These are phyloP conservation scores for Fusarium nodosum DNA, from an alignment of 2,329 filamentous ascomycete species.

Conservation along the genomic window DNA sequence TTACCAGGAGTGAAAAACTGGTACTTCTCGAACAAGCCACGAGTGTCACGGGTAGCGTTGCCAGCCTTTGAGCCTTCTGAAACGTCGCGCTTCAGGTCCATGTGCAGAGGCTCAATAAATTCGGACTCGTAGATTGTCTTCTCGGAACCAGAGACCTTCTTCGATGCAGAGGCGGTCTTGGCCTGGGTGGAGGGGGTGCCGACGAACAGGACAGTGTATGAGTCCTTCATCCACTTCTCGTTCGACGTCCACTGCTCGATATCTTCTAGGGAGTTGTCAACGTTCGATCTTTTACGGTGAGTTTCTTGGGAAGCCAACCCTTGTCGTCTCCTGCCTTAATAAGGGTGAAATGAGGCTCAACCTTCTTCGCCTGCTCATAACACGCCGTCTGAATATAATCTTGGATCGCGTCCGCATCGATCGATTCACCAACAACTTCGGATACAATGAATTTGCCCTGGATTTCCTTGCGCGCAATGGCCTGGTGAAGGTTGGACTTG, in stretches of 20 bases:
- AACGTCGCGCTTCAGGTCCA: conserved; percentile 78
- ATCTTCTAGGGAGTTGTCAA: conserved; percentile 27
- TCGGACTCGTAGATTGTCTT: conserved; percentile 73
- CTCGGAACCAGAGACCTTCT: conserved; percentile 37
- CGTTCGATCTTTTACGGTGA: not conserved
- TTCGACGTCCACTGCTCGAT: conserved; percentile 23
- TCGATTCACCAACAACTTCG: conserved; percentile 68
- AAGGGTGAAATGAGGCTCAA: conserved; percentile 57
- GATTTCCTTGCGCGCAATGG: conserved; percentile 55
- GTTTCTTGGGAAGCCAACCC: conserved; percentile 55
- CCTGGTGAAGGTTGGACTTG: conserved; percentile 66
- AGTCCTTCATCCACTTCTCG: conserved; percentile 51
- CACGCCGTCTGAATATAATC: conserved; percentile 64
- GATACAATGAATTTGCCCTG: conserved; percentile 63
- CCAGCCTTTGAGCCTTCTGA: conserved; percentile 52
- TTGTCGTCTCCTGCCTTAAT: conserved; percentile 60
- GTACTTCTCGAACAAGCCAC: conserved; percentile 88
- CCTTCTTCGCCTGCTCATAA: conserved; percentile 54
- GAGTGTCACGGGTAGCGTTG: conserved; percentile 59
- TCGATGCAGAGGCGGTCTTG: conserved; percentile 20
- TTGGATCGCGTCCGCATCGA: conserved; percentile 57
- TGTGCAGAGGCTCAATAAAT: conserved; percentile 73
- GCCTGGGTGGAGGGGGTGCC: conserved; percentile 65
- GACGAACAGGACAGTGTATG: conserved; percentile 82
- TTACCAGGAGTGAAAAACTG: conserved; percentile 91